These are phyloP conservation scores for Datisca glomerata DNA, from an alignment of 306 rosid genomes.

Conservation along the genomic window DNA sequence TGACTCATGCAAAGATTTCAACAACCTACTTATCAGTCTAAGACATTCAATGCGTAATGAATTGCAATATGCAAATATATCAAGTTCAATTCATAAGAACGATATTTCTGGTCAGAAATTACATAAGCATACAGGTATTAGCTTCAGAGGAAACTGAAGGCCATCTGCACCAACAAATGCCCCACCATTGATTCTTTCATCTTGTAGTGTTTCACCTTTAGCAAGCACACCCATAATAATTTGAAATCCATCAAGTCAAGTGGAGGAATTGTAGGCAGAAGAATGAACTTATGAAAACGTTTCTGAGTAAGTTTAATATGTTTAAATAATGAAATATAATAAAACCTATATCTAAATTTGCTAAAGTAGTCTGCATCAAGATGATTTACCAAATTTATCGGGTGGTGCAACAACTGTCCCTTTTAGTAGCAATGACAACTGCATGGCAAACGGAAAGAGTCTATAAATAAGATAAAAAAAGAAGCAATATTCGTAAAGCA, in stretches of 20 bases:
- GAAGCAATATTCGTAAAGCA: not conserved
- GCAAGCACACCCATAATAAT: slow-evolving; percentile 1
- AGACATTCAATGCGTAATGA: too few species aligned
- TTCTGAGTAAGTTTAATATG: slow-evolving; percentile 7
- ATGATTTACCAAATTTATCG: slow-evolving; percentile 76
- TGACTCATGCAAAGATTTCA: too few species aligned
- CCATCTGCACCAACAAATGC: slow-evolving; percentile 83
- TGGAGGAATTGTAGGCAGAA: not conserved
- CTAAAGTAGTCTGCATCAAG: slow-evolving; percentile 14
- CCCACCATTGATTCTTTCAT: slow-evolving; percentile 82
- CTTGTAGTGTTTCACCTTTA: slow-evolving; percentile 86
- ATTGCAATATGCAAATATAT: not conserved
- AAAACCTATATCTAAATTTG: slow-evolving; percentile 6
- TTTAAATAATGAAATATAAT: not conserved
- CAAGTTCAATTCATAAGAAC: not conserved
- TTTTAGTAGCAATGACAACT: slow-evolving; percentile 86
- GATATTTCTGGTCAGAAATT: slow-evolving; percentile 3
- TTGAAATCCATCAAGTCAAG: not conserved
- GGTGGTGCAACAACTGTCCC: slow-evolving; percentile 98
- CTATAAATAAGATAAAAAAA: not conserved
- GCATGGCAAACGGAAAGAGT: slow-evolving; percentile 24
- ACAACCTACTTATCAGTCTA: too few species aligned
- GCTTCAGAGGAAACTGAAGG: slow-evolving; percentile 77
- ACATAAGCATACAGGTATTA: slow-evolving; percentile 64
- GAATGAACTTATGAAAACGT: not conserved